These are phyloP conservation scores for Hirschioporus abietinus DNA, from an alignment of 768 basidiomycete species.

Conservation along the genomic window DNA sequence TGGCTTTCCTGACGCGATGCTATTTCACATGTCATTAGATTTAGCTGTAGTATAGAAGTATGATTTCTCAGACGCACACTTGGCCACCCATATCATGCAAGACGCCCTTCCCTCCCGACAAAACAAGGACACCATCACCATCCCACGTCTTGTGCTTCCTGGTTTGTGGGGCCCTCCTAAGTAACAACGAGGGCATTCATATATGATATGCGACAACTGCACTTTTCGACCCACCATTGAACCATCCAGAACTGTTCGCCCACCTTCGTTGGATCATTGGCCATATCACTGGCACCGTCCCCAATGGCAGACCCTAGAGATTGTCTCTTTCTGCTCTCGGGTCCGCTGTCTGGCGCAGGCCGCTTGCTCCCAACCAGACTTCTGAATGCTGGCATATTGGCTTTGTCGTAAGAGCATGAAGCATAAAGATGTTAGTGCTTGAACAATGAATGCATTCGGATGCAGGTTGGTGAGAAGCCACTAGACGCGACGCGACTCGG, in stretches of 20 bases:
- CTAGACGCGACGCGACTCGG: neutral
- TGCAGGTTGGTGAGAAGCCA: neutral
- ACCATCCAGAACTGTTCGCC: conserved; percentile 65
- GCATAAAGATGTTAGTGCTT: conserved; percentile 6
- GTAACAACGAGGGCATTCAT: conserved; percentile 4
- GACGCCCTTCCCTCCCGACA: conserved; percentile 38
- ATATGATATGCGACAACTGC: neutral
- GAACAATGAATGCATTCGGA: neutral
- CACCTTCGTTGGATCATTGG: conserved; percentile 6
- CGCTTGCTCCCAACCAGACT: neutral
- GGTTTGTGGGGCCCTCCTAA: conserved; percentile 61
- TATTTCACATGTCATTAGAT: neutral
- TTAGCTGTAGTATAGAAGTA: neutral
- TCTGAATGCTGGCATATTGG: conserved; percentile 16
- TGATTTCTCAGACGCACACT: conserved; percentile 36
- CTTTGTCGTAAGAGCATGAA: conserved; percentile 27
- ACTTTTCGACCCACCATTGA: conserved; percentile 49
- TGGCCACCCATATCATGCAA: conserved; percentile 62
- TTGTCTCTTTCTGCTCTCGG: conserved; percentile 21
- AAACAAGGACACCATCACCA: conserved; percentile 65
- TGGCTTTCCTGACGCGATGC: neutral
- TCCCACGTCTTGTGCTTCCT: conserved; percentile 93
- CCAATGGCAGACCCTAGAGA: conserved; percentile 21
- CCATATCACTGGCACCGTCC: conserved; percentile 8
- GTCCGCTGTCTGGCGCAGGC: neutral